Evolutionary conservation across 1,284 basidiomycete genomes (phyloP), one percentile per base, ranked within the genome.

Genomic region (Ceratobasidium sp.): DNA sequence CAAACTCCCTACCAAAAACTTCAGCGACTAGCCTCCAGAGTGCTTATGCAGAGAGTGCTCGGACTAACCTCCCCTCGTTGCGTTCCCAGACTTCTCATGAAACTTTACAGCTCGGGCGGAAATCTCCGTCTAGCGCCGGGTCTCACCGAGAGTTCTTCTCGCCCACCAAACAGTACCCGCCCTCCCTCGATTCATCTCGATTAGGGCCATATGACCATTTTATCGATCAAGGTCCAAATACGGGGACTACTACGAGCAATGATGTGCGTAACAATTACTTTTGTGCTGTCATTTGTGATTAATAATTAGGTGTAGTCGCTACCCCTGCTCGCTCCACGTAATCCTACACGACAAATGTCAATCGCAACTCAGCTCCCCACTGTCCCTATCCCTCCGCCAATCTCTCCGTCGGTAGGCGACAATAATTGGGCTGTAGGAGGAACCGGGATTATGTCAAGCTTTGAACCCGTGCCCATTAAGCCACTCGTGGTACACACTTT

Each of bases 311-410:
- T 22, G 31, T 14, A 71, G 66, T 71, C 66, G 45, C 48, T 54
- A 31, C 66, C 66, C 2, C 19, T 71, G 22, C 54, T 71, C 45
- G 59, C 54, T 2, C 66, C 54, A 24, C 24, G 24, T 11, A 57
- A 36, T 41, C 66, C 66, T 1, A 71, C 57, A 22, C 53, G 66
- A 2, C 53, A 53, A 47, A 24, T 27, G 17, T 57, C 66, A 19
- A 17, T 67, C 24, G 66, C 66, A 45, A 71, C 66, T 9, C 66
- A 71, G 36, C 56, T 71, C 11, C 66, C 66, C 5, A 71, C 66
- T 27, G 66, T 71, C 15, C 66, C 66, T 9, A 71, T 71, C n/a
- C 44, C 66, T 45, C 54, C 66, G 1, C 47, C 59, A 29, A 24
- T 44, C 29, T 62, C 59, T 45, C 41, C 44, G 7, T 41, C 24